Evolutionary conservation across 805 yeast species (phyloP).

Genomic region (Helenozyma baotianmanensis): DNA sequence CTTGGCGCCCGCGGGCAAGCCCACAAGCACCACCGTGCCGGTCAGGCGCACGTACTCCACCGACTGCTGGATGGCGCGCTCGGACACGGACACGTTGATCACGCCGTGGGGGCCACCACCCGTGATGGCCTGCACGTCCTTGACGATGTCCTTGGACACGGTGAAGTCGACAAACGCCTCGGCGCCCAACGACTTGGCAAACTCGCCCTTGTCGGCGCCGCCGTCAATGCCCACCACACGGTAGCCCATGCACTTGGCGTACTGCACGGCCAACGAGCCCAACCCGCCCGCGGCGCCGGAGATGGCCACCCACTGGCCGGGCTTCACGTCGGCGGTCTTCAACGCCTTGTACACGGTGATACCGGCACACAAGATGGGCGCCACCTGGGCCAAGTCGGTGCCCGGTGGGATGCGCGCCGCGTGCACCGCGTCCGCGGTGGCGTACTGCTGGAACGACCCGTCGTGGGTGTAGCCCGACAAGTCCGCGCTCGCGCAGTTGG

Average conservation of each 20-base stretch:
- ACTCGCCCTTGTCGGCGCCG: constrained; percentile 56
- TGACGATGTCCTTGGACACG: constrained; percentile 49
- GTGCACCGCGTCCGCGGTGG: constrained; percentile 82
- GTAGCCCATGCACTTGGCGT: constrained; percentile 73
- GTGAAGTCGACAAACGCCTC: constrained; percentile 24
- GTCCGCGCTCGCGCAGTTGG: constrained; percentile 66
- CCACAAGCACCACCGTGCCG: constrained; percentile 44
- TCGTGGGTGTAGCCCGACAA: constrained; percentile 80
- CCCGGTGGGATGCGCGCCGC: constrained; percentile 77
- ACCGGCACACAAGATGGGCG: constrained; percentile 90
- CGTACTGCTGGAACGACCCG: constrained; percentile 89
- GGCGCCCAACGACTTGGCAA: constrained; percentile 31
- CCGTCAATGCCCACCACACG: constrained; percentile 70
- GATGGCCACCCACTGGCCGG: constrained; percentile 74
- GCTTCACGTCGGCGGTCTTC: constrained; percentile 64
- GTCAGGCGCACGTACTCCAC: constrained; percentile 38
- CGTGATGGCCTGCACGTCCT: constrained; percentile 53
- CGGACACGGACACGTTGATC: constrained; percentile 71
- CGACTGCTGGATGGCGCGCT: constrained; percentile 51
- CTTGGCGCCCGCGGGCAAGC: constrained; percentile 77
- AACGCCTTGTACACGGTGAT: constrained; percentile 88
- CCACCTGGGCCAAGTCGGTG: constrained; percentile 67
- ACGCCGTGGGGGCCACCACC: constrained; percentile 76
- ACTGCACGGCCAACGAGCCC: constrained; percentile 70
- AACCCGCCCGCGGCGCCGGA: constrained; percentile 82